Percentiles rank a stretch among this genome's conserved stretches.
Evolutionary conservation across 2,329 filamentous ascomycete genomes (phyloP).

Genomic region (Diaporthe eres): DNA sequence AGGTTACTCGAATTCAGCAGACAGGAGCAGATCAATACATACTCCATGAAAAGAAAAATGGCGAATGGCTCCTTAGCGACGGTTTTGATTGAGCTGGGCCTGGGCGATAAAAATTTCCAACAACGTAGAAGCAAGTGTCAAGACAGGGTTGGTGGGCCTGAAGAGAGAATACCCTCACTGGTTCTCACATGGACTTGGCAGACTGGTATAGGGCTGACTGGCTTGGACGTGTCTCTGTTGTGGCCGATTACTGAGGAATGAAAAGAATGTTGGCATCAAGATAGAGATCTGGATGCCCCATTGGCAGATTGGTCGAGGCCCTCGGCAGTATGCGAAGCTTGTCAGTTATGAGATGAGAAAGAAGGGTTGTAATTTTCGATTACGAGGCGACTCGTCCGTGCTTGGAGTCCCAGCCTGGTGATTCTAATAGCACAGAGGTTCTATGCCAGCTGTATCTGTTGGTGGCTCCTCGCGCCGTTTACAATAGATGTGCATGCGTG

Average conservation of each 20-base stretch:
- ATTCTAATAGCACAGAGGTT: no score
- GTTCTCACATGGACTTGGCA: neutral
- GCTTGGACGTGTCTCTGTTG: neutral
- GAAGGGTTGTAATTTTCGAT: neutral
- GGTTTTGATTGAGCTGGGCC: no score
- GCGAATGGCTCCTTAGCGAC: neutral
- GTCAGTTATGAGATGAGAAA: neutral
- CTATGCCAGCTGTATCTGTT: no score
- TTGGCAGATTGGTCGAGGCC: no score
- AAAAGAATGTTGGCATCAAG: neutral
- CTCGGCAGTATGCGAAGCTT: neutral
- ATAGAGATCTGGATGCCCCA: neutral
- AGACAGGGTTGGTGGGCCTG: neutral
- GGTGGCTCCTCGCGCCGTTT: no score
- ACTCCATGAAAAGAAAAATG: neutral
- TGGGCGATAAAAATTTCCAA: no score
- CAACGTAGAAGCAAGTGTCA: neutral
- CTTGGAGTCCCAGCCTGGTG: no score
- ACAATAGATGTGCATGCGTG: no score
- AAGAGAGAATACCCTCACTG: neutral
- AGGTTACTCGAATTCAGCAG: conserved; percentile 16
- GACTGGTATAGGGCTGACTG: neutral
- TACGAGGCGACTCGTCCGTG: no score
- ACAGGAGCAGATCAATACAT: conserved; percentile 30
- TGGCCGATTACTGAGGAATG: neutral